These are phyloP conservation scores for Aureobasidium sp. DNA, from an alignment of 2,329 filamentous ascomycete genomes.

Conservation along the genomic window DNA sequence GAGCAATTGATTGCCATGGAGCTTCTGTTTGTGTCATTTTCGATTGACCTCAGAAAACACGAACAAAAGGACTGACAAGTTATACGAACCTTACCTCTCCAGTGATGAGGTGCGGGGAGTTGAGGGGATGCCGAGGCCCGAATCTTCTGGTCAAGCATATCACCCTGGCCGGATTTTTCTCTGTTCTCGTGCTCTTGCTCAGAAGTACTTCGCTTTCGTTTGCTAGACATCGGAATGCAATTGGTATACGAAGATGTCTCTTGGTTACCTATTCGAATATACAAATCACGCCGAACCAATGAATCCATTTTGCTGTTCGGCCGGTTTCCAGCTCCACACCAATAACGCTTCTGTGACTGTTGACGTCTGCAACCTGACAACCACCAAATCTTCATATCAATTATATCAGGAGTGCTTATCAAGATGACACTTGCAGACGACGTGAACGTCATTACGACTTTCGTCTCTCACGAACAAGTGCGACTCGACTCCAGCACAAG, in stretches of 20 bases:
- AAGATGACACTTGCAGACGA: slow-evolving; percentile 17
- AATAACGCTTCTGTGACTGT: neutral
- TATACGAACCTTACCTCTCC: neutral
- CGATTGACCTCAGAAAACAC: neutral
- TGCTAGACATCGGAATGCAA: neutral
- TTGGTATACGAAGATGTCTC: no score
- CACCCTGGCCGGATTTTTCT: neutral
- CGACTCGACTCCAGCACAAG: neutral
- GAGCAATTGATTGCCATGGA: slow-evolving; percentile 36
- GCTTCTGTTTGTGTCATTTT: slow-evolving; percentile 23
- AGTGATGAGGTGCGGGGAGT: neutral
- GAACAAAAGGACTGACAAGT: no score
- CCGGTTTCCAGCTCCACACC: neutral
- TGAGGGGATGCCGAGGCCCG: neutral
- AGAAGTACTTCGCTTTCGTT: neutral
- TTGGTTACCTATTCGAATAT: no score
- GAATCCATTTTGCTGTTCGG: neutral
- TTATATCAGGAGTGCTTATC: no score
- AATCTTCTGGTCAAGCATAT: neutral
- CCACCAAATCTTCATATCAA: no score
- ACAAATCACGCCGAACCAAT: no score
- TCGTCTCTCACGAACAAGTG: slow-evolving; percentile 28
- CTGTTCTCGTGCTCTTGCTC: neutral
- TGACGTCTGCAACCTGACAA: neutral
- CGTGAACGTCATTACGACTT: slow-evolving; percentile 28